Evolutionary conservation across 2,329 filamentous ascomycete species (phyloP), one percentile per base, ranked within the genome.

Genomic region (Trichophyton verrucosum): DNA sequence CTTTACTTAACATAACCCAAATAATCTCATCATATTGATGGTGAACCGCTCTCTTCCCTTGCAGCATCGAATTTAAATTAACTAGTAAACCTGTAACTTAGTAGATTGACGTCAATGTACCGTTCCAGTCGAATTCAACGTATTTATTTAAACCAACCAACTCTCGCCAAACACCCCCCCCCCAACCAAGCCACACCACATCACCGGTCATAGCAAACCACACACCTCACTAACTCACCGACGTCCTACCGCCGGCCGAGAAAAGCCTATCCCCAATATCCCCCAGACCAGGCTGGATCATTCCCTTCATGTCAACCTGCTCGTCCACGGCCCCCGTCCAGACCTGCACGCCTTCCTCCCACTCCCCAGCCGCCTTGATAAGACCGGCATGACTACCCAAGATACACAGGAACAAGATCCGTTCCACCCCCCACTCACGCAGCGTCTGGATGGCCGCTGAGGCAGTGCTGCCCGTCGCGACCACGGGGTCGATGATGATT

Each of bases 201-300:
- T 24, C 15, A 40, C 3, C 33, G 8, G 27, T 30, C 17, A 11
- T 24, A 17, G 13, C 7, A 9, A 13, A 22, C 22, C 46, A 13
- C 11, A 13, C 9, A 27, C 46, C 46, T 38, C 33, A n/a, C 9
- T 38, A 38, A 38, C 11, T 38, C 17, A 27, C 11, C 22, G 46
- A 53, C 13, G 49, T 53, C 73, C 95, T 96, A 22, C 91, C 91
- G 72, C 92, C 82, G 0, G 91, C 95, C 76, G 95, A 77, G 75
- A 92, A 96, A 74, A 97, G 73, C 57, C 92, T 79, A 75, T 97
- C 92, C 0, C 92, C 92, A 61, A 96, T 86, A 75, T 96, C 92
- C 1, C 91, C 92, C 65, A 96, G 69, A 0, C 92, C 92, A 0
- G 91, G 91, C 77, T 87, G 88, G 65, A 96, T 86, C 91, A 96